Conservation (phyloP, 768 basidiomycete species). For the Cystofilobasidium capitatum region DNA sequence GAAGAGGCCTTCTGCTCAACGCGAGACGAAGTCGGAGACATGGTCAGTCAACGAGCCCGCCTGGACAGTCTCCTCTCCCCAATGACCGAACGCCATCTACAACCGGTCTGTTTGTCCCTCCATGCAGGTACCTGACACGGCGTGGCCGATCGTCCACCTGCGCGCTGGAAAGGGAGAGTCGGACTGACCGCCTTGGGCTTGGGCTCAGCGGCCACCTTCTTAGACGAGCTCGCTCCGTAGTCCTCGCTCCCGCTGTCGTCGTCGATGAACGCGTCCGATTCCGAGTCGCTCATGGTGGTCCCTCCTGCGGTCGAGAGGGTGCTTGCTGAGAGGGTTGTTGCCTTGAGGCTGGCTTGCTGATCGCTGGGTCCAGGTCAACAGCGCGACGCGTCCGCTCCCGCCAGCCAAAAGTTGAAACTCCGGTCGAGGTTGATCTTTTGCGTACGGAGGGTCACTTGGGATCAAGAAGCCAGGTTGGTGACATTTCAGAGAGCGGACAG, state of each 20-base stretch:
- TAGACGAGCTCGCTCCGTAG: not conserved
- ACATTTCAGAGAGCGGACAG: no score
- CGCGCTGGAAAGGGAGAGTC: not conserved
- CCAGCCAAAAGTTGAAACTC: no score
- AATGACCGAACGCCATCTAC: not conserved
- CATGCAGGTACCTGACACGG: no score
- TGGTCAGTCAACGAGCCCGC: not conserved
- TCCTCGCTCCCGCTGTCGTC: constrained; percentile 5
- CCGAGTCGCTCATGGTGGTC: constrained; percentile 10
- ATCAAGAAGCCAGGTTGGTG: no score
- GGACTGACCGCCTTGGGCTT: constrained; percentile 7
- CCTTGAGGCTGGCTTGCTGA: not conserved
- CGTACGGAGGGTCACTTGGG: no score
- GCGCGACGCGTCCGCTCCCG: no score
- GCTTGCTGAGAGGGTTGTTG: not conserved
- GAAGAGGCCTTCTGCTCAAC: not conserved
- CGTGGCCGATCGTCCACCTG: not conserved
- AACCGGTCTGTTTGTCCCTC: not conserved
- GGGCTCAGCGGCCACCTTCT: not conserved
- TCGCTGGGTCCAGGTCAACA: no score
- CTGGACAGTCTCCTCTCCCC: not conserved
- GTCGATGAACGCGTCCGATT: constrained; percentile 10
- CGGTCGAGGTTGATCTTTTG: no score
- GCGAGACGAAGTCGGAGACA: not conserved
- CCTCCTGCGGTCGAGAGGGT: not conserved